Evolutionary conservation across 495 filamentous ascomycete genomes (phyloP).

Genomic region (Aspergillus ostianus): DNA sequence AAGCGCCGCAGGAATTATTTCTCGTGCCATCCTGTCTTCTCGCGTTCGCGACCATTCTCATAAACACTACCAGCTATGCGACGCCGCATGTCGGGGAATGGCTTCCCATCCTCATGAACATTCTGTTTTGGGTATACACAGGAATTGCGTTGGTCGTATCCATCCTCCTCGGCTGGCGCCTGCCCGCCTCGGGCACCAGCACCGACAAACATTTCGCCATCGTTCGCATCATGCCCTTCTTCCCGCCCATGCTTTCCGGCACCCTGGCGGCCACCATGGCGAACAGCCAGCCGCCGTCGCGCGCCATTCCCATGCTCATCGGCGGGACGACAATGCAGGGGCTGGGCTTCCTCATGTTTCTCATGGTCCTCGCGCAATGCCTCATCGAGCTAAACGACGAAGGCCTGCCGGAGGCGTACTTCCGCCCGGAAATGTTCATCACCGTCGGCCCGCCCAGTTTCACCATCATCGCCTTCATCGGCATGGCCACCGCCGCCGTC

Average conservation of each 20-base stretch:
- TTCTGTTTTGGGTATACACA: constrained; percentile 37
- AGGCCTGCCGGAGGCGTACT: constrained; percentile 42
- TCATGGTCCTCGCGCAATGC: constrained; percentile 36
- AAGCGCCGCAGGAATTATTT: constrained; percentile 42
- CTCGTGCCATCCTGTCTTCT: constrained; percentile 31
- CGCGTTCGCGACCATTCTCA: constrained; percentile 23
- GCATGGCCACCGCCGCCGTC: constrained; percentile 42
- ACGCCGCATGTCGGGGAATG: constrained; percentile 16
- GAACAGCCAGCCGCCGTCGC: constrained; percentile 16
- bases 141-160: constrained; percentile 17
- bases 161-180: constrained; percentile 16
- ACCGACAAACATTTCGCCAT: constrained; percentile 13
- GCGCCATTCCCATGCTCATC: constrained; percentile 26
- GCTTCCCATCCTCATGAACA: constrained; percentile 15
- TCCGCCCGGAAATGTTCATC: constrained; percentile 60
- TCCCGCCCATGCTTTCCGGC: constrained; percentile 30
- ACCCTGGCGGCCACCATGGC: constrained; percentile 27
- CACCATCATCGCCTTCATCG: constrained; percentile 57
- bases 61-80: constrained; percentile 18
- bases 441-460: constrained; percentile 60
- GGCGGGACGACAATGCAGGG: constrained; percentile 30
- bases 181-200: constrained; percentile 12
- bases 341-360: constrained; percentile 27
- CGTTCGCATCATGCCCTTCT: constrained; percentile 18
- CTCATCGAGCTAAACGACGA: constrained; percentile 46